Percentiles rank a stretch among this genome's conserved stretches.
These are phyloP conservation scores for Chloranthus sessilifolius DNA, from an alignment of 164 flowering plant species.

Conservation along the genomic window DNA sequence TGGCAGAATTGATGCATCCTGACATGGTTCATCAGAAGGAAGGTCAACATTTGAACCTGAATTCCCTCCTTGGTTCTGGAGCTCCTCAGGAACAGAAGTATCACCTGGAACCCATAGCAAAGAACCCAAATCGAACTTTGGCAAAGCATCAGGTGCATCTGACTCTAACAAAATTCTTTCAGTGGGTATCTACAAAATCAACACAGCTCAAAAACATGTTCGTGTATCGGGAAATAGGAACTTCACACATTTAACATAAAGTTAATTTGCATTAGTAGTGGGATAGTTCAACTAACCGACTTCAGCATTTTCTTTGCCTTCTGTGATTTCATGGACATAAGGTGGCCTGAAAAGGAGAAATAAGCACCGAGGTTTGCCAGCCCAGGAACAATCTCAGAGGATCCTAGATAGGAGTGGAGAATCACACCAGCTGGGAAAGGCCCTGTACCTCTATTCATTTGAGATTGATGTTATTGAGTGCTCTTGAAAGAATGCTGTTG, in stretches of 20 bases:
- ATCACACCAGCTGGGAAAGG: conserved; percentile 90
- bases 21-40: conserved; percentile 8
- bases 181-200: conserved; percentile 47
- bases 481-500: too few species aligned
- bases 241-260: neutral
- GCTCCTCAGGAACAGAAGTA: conserved; percentile 26
- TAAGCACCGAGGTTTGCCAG: conserved; percentile 87
- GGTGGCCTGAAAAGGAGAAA: conserved; percentile 91
- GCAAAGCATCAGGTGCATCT: conserved; percentile 97
- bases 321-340: conserved; percentile 62
- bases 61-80: conserved; percentile 18
- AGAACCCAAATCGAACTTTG: conserved; percentile 36
- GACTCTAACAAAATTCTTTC: conserved; percentile 61
- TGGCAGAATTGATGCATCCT: conserved; percentile 27
- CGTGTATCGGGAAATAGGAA: neutral
- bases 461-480: too few species aligned
- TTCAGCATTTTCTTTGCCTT: conserved; percentile 87
- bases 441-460: conserved; percentile 41
- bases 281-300: conserved; percentile 28
- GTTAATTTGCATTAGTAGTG: neutral
- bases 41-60: conserved; percentile 13
- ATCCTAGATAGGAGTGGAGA: conserved; percentile 91
- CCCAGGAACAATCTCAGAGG: conserved; percentile 94
- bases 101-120: conserved; percentile 50
- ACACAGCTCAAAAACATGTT: neutral